phyloP scores from a whole-genome alignment of 2,329 filamentous ascomycete genomes.

The Dactylonectria macrodidyma region DNA sequence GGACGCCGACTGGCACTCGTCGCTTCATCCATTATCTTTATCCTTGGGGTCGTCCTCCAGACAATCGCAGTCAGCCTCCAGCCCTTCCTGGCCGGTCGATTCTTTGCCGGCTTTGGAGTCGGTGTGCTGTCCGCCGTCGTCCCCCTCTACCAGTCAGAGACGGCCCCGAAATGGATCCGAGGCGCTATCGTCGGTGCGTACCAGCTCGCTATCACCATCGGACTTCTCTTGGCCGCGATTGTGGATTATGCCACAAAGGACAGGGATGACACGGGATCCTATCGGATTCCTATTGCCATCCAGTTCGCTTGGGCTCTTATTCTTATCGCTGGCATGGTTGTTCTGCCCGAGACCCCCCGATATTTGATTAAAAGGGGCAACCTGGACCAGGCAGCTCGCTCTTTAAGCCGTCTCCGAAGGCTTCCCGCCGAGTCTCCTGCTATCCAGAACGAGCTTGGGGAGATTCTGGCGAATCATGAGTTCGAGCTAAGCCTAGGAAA shows the following conservation, averaged over 20 bases:
- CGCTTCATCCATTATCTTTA: conserved; percentile 73
- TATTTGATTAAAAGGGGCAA: conserved; percentile 75
- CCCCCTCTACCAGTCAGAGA: conserved; percentile 78
- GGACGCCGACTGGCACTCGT: conserved; percentile 78
- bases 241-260: conserved; percentile 72
- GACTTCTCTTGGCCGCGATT: conserved; percentile 69
- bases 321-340: conserved; percentile 73
- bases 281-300: conserved; percentile 53
- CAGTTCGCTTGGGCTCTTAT: conserved; percentile 80
- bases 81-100: conserved; percentile 78
- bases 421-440: conserved; percentile 70
- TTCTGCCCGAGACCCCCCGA: conserved; percentile 82
- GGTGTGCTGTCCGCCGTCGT: conserved; percentile 75
- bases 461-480: conserved; percentile 76
- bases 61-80: conserved; percentile 71
- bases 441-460: conserved; percentile 73
- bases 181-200: conserved; percentile 78
- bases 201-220: conserved; percentile 78
- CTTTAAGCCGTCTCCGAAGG: conserved; percentile 74
- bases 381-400: conserved; percentile 45
- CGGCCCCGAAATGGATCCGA: conserved; percentile 79
- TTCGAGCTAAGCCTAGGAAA: conserved; percentile 69
- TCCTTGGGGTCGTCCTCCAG: conserved; percentile 77
- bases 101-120: conserved; percentile 82
- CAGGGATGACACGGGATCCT: no score